A percentile compares a stretch with the other conserved stretches of the same genome.
phyloP scores from a whole-genome alignment of 768 basidiomycete genomes.

The Lactifluus echinatus region DNA sequence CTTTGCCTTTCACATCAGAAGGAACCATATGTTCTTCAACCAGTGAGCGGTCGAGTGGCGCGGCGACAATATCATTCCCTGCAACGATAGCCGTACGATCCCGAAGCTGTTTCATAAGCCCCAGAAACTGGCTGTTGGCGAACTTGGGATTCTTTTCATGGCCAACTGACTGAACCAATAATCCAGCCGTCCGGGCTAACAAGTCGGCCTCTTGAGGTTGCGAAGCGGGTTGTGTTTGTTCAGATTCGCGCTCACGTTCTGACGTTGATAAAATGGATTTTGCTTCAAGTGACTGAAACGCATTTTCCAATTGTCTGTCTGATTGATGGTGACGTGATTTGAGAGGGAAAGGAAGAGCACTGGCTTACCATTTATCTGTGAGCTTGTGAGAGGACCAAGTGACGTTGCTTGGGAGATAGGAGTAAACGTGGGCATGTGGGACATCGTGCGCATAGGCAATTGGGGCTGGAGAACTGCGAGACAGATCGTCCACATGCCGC shows the following conservation, averaged over 20 bases:
- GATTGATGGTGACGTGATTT: slow-evolving; percentile 19
- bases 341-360: not conserved
- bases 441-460: slow-evolving; percentile 20
- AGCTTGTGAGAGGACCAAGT: slow-evolving; percentile 12
- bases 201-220: slow-evolving; percentile 46
- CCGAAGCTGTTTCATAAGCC: slow-evolving; percentile 75
- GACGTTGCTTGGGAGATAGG: slow-evolving; percentile 14
- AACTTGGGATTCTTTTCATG: slow-evolving; percentile 79
- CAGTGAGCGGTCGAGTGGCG: slow-evolving; percentile 22
- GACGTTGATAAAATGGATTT: not conserved
- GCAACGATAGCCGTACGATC: slow-evolving; percentile 73
- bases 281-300: slow-evolving; percentile 32
- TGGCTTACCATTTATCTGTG: slow-evolving; percentile 39
- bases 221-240: not conserved
- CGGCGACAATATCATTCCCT: slow-evolving; percentile 65
- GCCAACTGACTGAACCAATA: slow-evolving; percentile 67
- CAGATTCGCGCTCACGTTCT: not conserved
- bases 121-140: slow-evolving; percentile 74
- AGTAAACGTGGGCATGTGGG: slow-evolving; percentile 31
- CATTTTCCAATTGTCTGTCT: slow-evolving; percentile 37
- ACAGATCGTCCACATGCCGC: not conserved
- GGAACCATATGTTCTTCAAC: slow-evolving; percentile 20
- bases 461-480: slow-evolving; percentile 7
- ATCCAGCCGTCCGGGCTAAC: slow-evolving; percentile 71
- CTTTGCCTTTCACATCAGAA: slow-evolving; percentile 61